Base-by-base conservation (phyloP, 108 stramenopile genomes). In the Stephanodiscus triporus region DNA sequence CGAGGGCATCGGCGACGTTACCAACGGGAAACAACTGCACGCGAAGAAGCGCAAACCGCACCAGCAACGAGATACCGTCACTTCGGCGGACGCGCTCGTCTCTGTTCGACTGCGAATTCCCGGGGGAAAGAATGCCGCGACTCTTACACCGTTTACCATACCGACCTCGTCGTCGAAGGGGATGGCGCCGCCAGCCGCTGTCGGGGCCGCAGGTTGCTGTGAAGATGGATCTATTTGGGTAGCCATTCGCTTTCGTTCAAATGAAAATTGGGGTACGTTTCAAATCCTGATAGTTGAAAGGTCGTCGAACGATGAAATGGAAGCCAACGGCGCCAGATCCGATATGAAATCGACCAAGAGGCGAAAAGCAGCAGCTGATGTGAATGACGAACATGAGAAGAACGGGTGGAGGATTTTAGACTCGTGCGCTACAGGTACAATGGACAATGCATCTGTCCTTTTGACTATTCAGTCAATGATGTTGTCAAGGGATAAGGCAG, bases 181-280 rank as follows among this genome's bases (percentile, higher is more conserved):
- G 24, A 59, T 66, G 22, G 29, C 72, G 16, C n/a, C 36, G 36
- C 55, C 62, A 42, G 19, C 40, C 2, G 69, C 64, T 22, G 50
- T 71, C 59, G 80, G 80, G 13, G 80, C 80, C 23, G 61, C 73
- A 17, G 80, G 80, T 40, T 81, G 80, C 48, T 81, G 73, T 37
- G 70, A 66, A 10, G 74, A 81, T 67, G 80, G 80, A 49, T 71
- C 80, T 2, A 48, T 81, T 9, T 81, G 80, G 80, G 45, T 81
- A 14, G 80, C 78, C 22, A 73, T 63, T 29, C 56, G 40, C 20
- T 51, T 48, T 23, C 47, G 63, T 30, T 36, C 48, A 9, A 62
- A 62, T 24, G 42, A 68, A 50, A 32, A 6, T 17, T 64, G 34
- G 42, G 43, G 36, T 14, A 38, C 37, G 4, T 81, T 75, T 58